These are phyloP conservation scores for Mortierella alpina DNA, from an alignment of 192 early-diverging fungal genomes.

Conservation along the genomic window DNA sequence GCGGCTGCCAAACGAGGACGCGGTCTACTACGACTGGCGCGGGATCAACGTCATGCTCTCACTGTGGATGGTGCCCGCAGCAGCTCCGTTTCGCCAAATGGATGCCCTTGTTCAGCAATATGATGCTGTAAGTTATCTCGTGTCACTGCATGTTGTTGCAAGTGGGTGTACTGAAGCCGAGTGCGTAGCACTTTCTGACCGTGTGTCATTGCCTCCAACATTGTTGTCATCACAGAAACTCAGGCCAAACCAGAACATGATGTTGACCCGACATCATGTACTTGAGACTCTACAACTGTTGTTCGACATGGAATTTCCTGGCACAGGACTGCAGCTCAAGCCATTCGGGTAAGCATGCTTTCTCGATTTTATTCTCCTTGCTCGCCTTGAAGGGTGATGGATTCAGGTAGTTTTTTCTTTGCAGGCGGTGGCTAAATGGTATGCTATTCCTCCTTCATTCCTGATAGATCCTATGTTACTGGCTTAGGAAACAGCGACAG, in stretches of 20 bases:
- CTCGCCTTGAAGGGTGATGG: not conserved
- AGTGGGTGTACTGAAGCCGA: too few relatives aligned
- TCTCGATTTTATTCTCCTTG: not conserved
- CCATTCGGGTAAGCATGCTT: constrained; percentile 34
- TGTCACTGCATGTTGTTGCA: too few relatives aligned
- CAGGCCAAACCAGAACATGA: not conserved
- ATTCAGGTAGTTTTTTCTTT: too few relatives aligned
- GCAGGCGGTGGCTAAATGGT: not conserved
- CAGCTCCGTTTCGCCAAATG: constrained; percentile 2
- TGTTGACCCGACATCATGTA: not conserved
- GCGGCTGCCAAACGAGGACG: not conserved
- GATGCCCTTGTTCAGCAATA: not conserved
- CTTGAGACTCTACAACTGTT: constrained; percentile 11
- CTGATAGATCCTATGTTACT: constrained; percentile 23
- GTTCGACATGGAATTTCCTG: constrained; percentile 28
- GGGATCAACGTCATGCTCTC: constrained; percentile 21
- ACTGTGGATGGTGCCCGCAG: constrained; percentile 14
- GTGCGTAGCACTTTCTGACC: too few relatives aligned
- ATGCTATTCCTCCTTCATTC: not conserved
- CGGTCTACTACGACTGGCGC: constrained; percentile 20
- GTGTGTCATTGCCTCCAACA: too few relatives aligned
- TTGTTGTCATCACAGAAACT: not conserved
- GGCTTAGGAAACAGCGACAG: constrained; percentile 24
- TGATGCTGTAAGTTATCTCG: constrained; percentile 18
- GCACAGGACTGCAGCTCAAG: constrained; percentile 9